Evolutionary conservation across 2,329 filamentous ascomycete species (phyloP).

Genomic region (Hymenoscyphus albidus): DNA sequence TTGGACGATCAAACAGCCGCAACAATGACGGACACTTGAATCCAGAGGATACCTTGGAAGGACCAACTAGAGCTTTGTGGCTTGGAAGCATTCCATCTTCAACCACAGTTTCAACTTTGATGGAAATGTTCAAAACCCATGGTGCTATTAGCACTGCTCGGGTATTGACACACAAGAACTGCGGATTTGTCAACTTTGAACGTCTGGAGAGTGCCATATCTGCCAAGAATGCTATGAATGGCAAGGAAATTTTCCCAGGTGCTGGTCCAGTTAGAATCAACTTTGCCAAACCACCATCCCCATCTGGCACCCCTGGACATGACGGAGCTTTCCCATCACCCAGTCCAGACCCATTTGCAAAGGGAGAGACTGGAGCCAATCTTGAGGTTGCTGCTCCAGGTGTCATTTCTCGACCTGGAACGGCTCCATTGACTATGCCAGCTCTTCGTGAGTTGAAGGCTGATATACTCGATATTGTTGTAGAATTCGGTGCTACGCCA

Average conservation of each 20-base stretch:
- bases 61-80: slow-evolving; percentile 91
- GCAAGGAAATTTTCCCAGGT: slow-evolving; percentile 97
- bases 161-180: slow-evolving; percentile 97
- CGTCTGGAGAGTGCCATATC: slow-evolving; percentile 84
- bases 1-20: slow-evolving; percentile 62
- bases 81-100: slow-evolving; percentile 96
- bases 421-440: slow-evolving; percentile 61
- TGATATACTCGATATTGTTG: slow-evolving; percentile 82
- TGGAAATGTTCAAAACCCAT: slow-evolving; percentile 92
- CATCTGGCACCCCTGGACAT: slow-evolving; percentile 82
- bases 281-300: slow-evolving; percentile 92
- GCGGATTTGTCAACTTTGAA: slow-evolving; percentile 97
- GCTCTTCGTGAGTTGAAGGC: slow-evolving; percentile 72
- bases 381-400: slow-evolving; percentile 37
- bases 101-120: slow-evolving; percentile 90
- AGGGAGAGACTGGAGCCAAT: slow-evolving; percentile 44
- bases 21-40: slow-evolving; percentile 61
- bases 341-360: slow-evolving; percentile 79
- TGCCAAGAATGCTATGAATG: slow-evolving; percentile 83
- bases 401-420: slow-evolving; percentile 40
- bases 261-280: slow-evolving; percentile 93
- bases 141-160: slow-evolving; percentile 87
- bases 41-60: slow-evolving; percentile 79
- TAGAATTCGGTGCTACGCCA: slow-evolving; percentile 79
- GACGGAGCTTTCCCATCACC: slow-evolving; percentile 86